Evolutionary conservation across 1,284 basidiomycete genomes (phyloP), one percentile per base, ranked within the genome.

Genomic region (Ganoderma leucocontextum): DNA sequence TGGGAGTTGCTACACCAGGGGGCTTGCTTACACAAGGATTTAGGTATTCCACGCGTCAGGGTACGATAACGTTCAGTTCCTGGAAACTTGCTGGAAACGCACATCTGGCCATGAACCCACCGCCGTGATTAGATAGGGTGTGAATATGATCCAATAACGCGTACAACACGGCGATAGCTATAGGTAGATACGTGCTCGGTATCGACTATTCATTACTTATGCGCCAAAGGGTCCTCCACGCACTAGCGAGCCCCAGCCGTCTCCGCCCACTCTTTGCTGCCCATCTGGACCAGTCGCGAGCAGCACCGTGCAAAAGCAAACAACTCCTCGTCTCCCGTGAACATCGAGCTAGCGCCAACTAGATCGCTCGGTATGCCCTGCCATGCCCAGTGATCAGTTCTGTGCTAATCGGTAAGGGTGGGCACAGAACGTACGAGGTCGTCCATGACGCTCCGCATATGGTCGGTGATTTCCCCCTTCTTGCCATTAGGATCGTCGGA

Each of bases 291-390:
- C 35, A 98, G 82, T 61, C 96, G 86, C 38, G 94, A 96, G 76
- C 96, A 96, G 44, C 95, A 96, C 61, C 96, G 87, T 12, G 95
- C 96, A 79, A 97, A 98, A 0, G 96, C 96, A 78, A 98, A 98
- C 8, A 97, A 78, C 80, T 98, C 96, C 80, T 98, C 96, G 76
- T 98, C 95, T 4, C 95, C 95, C 0, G 91, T 91, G 78, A 98
- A 98, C 80, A 98, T 93, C 29, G 95, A 92, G 66, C 92, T 93
- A 1, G 86, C 84, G 35, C 95, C 94, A 19, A 96, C 90, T 33
- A 88, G 83, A 33, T 94, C 89, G 17, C 87, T 84, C 2, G 90
- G 86, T 1, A 97, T 82, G n/a, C 95, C 94, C 93, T 96, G 77
- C 36, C 59, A 63, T 53, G 41, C 47, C 42, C n/a, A 63, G 33